These are phyloP conservation scores for Nicotiana otophora DNA, from an alignment of 257 asterid genomes.

Conservation along the genomic window DNA sequence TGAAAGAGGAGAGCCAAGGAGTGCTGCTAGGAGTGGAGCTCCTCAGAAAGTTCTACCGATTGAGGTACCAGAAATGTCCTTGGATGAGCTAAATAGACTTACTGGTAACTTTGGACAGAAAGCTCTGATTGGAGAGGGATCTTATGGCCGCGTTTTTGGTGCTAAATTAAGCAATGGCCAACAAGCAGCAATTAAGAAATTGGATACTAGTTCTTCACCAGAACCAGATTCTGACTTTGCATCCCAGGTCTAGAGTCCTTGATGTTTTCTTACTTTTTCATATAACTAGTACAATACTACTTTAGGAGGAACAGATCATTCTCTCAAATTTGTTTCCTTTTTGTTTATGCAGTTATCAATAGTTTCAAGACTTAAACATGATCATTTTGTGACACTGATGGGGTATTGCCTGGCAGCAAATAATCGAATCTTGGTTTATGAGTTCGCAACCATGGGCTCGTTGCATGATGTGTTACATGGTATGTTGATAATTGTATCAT, in stretches of 20 bases:
- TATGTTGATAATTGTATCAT: conserved; percentile 13
- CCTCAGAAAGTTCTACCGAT: conserved; percentile 57
- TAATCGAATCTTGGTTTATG: conserved; percentile 58
- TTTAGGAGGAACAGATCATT: neutral
- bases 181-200: conserved; percentile 55
- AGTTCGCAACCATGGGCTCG: conserved; percentile 73
- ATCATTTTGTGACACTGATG: conserved; percentile 54
- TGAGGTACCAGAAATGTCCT: conserved; percentile 54
- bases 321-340: neutral
- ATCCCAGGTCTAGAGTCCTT: conserved; percentile 31
- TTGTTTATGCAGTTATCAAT: conserved; percentile 46
- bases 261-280: neutral
- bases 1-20: conserved; percentile 67
- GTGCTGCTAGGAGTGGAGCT: conserved; percentile 58
- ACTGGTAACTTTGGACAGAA: conserved; percentile 55
- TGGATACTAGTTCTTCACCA: no score
- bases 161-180: conserved; percentile 50
- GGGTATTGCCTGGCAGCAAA: conserved; percentile 70
- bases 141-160: conserved; percentile 64
- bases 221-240: conserved; percentile 32
- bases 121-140: conserved; percentile 33
- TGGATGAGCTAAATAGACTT: conserved; percentile 48
- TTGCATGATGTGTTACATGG: conserved; percentile 81
- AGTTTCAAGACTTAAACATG: conserved; percentile 67
- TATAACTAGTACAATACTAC: neutral